phyloP scores from a whole-genome alignment of 805 yeast species.

The Candida adriatica region DNA sequence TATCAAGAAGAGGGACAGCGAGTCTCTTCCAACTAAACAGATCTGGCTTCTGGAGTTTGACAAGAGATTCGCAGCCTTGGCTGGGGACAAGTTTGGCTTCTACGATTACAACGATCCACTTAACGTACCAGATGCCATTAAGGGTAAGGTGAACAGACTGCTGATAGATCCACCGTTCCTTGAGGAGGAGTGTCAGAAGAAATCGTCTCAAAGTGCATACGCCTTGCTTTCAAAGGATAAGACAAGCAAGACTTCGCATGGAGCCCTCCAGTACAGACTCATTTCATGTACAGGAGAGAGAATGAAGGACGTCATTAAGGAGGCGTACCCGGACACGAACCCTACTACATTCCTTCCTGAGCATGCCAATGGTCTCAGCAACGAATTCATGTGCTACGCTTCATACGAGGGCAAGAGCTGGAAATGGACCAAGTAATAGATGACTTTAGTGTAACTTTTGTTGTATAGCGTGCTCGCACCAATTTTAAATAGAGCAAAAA shows the following conservation, averaged over 20 bases:
- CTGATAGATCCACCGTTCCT: slow-evolving; percentile 87
- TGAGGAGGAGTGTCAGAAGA: slow-evolving; percentile 73
- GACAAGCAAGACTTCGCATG: slow-evolving; percentile 30
- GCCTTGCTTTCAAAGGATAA: slow-evolving; percentile 41
- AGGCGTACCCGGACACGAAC: slow-evolving; percentile 55
- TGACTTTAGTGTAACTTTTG: too few species aligned
- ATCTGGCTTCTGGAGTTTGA: slow-evolving; percentile 78
- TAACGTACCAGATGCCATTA: slow-evolving; percentile 47
- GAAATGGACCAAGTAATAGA: slow-evolving; percentile 32
- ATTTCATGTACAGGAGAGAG: slow-evolving; percentile 89
- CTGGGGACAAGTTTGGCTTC: slow-evolving; percentile 62
- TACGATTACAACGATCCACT: slow-evolving; percentile 75
- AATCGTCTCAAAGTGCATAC: slow-evolving; percentile 57
- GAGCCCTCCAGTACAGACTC: slow-evolving; percentile 39
- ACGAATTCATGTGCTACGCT: slow-evolving; percentile 85
- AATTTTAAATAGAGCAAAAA: too few species aligned
- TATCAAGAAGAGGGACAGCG: slow-evolving; percentile 44
- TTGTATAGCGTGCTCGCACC: too few species aligned
- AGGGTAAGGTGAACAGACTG: slow-evolving; percentile 60
- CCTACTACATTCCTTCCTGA: slow-evolving; percentile 69
- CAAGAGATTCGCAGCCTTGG: slow-evolving; percentile 64
- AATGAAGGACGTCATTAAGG: slow-evolving; percentile 58
- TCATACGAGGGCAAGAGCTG: slow-evolving; percentile 63
- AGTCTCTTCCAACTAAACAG: slow-evolving; percentile 54
- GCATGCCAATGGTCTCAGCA: slow-evolving; percentile 79